A percentile compares a stretch with the other conserved stretches of the same genome.
phyloP scores from a whole-genome alignment of 2,329 filamentous ascomycete genomes.

The Truncatella angustata region DNA sequence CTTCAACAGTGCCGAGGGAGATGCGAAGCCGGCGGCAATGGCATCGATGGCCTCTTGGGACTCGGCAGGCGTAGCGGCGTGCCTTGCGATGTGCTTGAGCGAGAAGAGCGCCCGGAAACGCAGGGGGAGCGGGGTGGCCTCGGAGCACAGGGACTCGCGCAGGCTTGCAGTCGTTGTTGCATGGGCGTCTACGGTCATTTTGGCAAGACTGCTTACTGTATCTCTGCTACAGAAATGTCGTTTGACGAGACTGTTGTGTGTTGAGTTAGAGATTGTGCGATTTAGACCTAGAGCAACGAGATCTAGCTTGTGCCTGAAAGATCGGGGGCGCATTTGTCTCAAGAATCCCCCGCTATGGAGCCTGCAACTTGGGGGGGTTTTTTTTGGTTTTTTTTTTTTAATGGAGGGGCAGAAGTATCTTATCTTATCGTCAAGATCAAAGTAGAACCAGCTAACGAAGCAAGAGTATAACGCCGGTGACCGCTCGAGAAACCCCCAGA shows the following conservation, averaged over 20 bases:
- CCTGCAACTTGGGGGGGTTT: conserved; percentile 8
- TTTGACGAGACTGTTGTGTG: no score
- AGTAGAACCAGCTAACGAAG: background rate
- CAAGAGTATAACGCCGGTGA: no score
- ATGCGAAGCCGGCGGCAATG: conserved; percentile 83
- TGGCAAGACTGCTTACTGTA: no score
- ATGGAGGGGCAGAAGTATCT: conserved; percentile 1
- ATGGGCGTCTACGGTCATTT: conserved; percentile 2
- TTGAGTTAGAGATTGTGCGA: no score
- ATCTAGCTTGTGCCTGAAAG: background rate
- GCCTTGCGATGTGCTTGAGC: conserved; percentile 85
- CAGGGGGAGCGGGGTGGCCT: conserved; percentile 77
- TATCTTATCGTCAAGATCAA: conserved; percentile 1
- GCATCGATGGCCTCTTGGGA: conserved; percentile 63
- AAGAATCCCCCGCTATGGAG: conserved; percentile 4
- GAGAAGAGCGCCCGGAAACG: conserved; percentile 98
- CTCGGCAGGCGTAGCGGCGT: conserved; percentile 59
- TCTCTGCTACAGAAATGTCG: no score
- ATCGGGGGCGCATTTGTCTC: background rate
- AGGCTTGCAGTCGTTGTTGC: conserved; percentile 36
- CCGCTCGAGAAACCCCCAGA: no score
- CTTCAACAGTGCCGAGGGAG: conserved; percentile 86
- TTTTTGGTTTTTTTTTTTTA: background rate
- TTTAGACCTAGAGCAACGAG: background rate
- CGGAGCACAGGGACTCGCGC: conserved; percentile 75